phyloP scores from a whole-genome alignment of 225 moss, liverwort and hornwort genomes.

The Sphagnum tenellum region DNA sequence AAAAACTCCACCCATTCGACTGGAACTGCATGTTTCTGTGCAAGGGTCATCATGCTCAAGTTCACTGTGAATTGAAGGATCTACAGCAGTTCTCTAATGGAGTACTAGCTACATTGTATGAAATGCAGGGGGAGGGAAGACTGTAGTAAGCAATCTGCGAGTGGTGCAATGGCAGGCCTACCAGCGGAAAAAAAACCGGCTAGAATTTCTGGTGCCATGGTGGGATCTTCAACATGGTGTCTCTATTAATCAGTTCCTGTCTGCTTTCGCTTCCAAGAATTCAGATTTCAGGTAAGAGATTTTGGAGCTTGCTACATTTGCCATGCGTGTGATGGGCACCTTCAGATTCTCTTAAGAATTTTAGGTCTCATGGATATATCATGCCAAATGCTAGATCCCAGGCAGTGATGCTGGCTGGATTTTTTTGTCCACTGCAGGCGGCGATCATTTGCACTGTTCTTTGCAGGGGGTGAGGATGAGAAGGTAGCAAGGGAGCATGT shows the following conservation, averaged over 20 bases:
- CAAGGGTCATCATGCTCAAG: too few relatives aligned
- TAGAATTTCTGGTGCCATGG: constrained; percentile 10
- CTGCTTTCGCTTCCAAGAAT: constrained; percentile 6
- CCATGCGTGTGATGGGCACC: too few relatives aligned
- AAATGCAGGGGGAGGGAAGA: constrained; percentile 7
- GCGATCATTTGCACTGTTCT: constrained; percentile 5
- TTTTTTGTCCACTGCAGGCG: neutral
- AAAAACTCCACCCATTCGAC: too few relatives aligned
- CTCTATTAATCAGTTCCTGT: constrained; percentile 5
- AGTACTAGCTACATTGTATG: neutral
- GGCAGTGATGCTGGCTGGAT: too few relatives aligned
- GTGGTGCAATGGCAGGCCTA: constrained; percentile 9
- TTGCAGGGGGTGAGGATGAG: constrained; percentile 6
- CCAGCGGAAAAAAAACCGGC: constrained; percentile 5
- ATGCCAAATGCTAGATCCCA: too few relatives aligned
- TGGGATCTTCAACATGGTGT: constrained; percentile 10
- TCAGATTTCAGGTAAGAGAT: constrained; percentile 1
- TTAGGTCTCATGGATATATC: too few relatives aligned
- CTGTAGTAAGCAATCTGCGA: constrained; percentile 5
- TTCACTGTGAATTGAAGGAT: too few relatives aligned
- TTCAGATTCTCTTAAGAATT: too few relatives aligned
- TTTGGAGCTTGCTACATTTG: neutral
- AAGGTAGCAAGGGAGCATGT: neutral
- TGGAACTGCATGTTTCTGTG: too few relatives aligned
- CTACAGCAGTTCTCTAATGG: too few relatives aligned